A percentile compares a stretch with the other conserved stretches of the same genome.
phyloP scores from a whole-genome alignment of 495 filamentous ascomycete species.

The Trichoderma virens region DNA sequence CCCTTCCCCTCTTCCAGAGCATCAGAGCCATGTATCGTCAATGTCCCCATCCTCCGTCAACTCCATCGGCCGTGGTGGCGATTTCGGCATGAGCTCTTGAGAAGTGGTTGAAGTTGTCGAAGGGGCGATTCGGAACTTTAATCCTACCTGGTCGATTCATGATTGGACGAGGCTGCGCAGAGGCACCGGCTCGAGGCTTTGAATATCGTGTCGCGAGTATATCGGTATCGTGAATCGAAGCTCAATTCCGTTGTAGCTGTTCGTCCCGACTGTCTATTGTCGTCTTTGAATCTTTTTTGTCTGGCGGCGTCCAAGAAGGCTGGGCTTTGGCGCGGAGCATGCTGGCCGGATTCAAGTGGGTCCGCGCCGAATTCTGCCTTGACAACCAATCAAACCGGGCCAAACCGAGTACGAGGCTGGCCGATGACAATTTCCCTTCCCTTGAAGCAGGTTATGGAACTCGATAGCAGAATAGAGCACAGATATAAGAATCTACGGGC shows the following conservation, averaged over 20 bases:
- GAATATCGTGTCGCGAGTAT: constrained; percentile 8
- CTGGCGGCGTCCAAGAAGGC: constrained; percentile 1
- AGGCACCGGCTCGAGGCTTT: neutral
- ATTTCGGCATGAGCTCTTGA: neutral
- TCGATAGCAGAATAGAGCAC: too few relatives aligned
- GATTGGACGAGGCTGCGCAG: constrained; percentile 17
- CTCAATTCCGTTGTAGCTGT: neutral
- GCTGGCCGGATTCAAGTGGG: constrained; percentile 8
- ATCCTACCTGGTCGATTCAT: constrained; percentile 53
- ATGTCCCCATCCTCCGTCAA: neutral
- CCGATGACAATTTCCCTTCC: neutral
- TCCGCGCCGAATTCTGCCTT: neutral
- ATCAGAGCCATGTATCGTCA: neutral
- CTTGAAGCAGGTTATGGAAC: too few relatives aligned
- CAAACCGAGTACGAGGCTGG: constrained; percentile 3
- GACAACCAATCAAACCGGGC: neutral
- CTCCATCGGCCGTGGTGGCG: neutral
- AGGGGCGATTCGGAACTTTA: neutral
- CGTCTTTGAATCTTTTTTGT: neutral
- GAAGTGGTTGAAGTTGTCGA: constrained; percentile 2
- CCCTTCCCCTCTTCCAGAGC: neutral
- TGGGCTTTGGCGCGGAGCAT: constrained; percentile 8
- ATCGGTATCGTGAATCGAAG: neutral
- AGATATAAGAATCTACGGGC: too few relatives aligned
- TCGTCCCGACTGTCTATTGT: neutral